Evolutionary conservation across 176 grass and related monocot genomes (phyloP).

Genomic region (Oryza glumipatula): DNA sequence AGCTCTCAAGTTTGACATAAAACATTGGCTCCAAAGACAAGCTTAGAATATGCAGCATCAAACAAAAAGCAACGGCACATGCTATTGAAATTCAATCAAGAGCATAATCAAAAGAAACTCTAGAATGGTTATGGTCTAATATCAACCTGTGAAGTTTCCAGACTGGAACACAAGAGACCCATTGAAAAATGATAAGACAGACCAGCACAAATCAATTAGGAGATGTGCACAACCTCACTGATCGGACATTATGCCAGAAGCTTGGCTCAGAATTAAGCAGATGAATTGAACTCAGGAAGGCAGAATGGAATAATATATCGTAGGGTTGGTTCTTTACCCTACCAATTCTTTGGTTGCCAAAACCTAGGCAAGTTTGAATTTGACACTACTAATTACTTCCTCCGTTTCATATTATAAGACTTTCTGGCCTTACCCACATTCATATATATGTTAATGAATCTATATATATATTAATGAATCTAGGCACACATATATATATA

Average conservation of each 20-base stretch:
- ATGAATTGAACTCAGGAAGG: neutral
- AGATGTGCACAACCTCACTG: neutral
- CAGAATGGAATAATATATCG: neutral
- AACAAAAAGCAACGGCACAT: neutral
- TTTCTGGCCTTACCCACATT: no score
- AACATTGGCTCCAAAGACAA: neutral
- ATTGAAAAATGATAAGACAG: neutral
- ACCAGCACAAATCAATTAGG: neutral
- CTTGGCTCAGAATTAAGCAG: conserved; percentile 1
- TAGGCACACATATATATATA: no score
- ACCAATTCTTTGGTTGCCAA: neutral
- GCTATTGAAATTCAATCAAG: neutral
- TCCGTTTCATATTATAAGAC: no score
- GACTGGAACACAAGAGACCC: neutral
- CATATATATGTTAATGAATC: no score
- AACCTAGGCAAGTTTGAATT: no score
- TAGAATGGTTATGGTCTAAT: neutral
- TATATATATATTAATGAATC: no score
- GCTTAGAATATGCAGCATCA: neutral
- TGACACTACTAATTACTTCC: no score
- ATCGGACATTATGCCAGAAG: neutral
- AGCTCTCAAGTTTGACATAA: neutral
- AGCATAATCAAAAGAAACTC: neutral
- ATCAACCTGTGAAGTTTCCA: neutral
- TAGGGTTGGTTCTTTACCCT: neutral